Evolutionary conservation across 257 asterid genomes (phyloP).

Genomic region (Jacaranda copaia): DNA sequence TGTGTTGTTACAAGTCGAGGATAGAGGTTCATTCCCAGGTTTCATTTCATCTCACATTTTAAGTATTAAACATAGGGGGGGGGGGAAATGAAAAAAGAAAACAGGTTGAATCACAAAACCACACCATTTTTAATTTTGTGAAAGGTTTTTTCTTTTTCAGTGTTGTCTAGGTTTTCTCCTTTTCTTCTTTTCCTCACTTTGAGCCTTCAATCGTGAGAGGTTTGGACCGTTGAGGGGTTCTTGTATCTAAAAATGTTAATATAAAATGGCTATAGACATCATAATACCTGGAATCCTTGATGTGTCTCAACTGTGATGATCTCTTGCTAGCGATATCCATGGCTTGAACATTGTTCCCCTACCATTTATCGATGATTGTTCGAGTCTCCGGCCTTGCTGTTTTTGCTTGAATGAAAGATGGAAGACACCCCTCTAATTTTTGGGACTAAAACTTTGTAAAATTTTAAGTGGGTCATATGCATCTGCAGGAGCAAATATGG

Average conservation of each 20-base stretch:
- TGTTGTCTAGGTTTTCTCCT: constrained; percentile 2
- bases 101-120: constrained; percentile 14
- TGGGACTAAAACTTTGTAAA: no score
- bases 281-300: background rate
- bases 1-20: background rate
- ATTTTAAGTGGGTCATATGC: no score
- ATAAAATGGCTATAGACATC: constrained; percentile 30
- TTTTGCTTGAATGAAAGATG: no score
- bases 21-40: background rate
- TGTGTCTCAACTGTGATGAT: background rate
- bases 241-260: constrained; percentile 30
- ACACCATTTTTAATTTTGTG: constrained; percentile 25
- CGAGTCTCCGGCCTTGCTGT: no score
- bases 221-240: background rate
- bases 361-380: no score
- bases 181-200: background rate
- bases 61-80: background rate
- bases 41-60: background rate
- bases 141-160: background rate
- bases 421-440: no score
- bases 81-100: background rate
- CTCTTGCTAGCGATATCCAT: background rate
- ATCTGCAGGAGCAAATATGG: no score
- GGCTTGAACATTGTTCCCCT: no score
- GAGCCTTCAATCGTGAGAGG: background rate